phyloP scores from a whole-genome alignment of 2,329 filamentous ascomycete genomes.

The Calonectria multiphialidica region DNA sequence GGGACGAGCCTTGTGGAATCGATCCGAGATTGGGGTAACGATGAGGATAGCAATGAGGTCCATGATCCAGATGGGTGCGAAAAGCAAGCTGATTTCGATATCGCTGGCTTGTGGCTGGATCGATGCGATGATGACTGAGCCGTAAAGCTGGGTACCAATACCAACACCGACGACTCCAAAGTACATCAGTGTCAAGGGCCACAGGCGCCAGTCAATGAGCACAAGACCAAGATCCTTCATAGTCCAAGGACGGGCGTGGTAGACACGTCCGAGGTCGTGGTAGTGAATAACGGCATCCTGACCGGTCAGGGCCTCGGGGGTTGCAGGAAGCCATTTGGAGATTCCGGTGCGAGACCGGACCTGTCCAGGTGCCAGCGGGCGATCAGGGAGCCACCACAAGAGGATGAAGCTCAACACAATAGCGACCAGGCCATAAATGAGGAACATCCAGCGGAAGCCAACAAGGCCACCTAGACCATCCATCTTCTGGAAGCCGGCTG shows the following conservation, averaged over 20 bases:
- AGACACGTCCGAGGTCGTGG: conserved; percentile 83
- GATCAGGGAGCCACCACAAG: conserved; percentile 92
- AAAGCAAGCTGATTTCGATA: conserved; percentile 83
- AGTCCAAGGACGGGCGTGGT: conserved; percentile 80
- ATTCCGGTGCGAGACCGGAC: conserved; percentile 62
- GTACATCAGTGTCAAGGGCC: conserved; percentile 91
- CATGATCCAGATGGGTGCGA: conserved; percentile 95
- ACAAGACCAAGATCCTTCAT: conserved; percentile 77
- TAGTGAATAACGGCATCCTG: conserved; percentile 87
- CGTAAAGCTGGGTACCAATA: conserved; percentile 90
- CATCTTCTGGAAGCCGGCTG: conserved; percentile 92
- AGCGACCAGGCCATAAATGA: conserved; percentile 84
- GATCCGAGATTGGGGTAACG: conserved; percentile 86
- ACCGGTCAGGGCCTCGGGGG: conserved; percentile 78
- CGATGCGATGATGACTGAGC: conserved; percentile 84
- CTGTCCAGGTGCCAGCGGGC: conserved; percentile 81
- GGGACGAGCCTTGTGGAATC: conserved; percentile 84
- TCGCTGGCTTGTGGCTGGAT: conserved; percentile 81
- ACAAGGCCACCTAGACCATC: conserved; percentile 81
- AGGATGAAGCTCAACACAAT: conserved; percentile 78
- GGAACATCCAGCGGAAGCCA: conserved; percentile 93
- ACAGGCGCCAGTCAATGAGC: conserved; percentile 87
- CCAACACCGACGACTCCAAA: conserved; percentile 95
- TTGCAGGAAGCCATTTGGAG: conserved; percentile 75
- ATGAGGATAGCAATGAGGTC: conserved; percentile 89